A percentile compares a stretch with the other conserved stretches of the same genome.
Evolutionary conservation across 2,329 filamentous ascomycete genomes (phyloP).

Genomic region (Paecilomyces fulvus): DNA sequence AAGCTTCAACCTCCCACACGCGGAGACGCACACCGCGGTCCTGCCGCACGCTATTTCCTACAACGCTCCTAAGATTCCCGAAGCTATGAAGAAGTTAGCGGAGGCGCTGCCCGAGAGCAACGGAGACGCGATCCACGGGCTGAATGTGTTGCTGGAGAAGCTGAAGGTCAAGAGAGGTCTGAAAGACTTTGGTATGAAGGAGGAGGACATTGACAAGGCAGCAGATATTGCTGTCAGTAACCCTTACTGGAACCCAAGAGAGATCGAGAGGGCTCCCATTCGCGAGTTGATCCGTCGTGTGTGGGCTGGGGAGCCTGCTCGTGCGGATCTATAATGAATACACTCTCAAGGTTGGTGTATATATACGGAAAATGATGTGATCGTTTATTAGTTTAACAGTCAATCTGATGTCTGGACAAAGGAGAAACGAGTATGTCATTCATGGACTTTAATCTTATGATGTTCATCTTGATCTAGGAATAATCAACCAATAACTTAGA

Average conservation of each 20-base stretch:
- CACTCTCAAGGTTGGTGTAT: constrained; percentile 4
- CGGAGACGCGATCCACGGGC: constrained; percentile 49
- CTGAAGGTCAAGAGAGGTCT: constrained; percentile 46
- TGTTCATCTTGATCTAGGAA: too few species aligned
- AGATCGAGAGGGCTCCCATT: constrained; percentile 44
- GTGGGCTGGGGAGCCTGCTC: constrained; percentile 53
- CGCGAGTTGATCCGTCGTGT: constrained; percentile 50
- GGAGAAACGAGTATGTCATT: too few species aligned
- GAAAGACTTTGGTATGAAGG: constrained; percentile 51
- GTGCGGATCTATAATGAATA: constrained; percentile 40
- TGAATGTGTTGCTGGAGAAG: constrained; percentile 49
- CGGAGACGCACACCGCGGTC: constrained; percentile 57
- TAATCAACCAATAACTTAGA: too few species aligned
- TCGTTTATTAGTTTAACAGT: neutral
- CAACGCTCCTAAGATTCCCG: constrained; percentile 48
- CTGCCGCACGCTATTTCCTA: constrained; percentile 57
- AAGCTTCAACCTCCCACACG: constrained; percentile 55
- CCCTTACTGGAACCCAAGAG: constrained; percentile 52
- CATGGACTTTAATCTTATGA: too few species aligned
- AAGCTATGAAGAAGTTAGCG: constrained; percentile 46
- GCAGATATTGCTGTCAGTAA: constrained; percentile 51
- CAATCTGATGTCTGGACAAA: neutral
- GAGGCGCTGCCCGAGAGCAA: constrained; percentile 47
- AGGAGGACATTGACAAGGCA: constrained; percentile 52
- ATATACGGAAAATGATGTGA: neutral